Evolutionary conservation across 2,329 filamentous ascomycete species (phyloP), one percentile per base, ranked within the genome.

Genomic region (Penicillium sp.): DNA sequence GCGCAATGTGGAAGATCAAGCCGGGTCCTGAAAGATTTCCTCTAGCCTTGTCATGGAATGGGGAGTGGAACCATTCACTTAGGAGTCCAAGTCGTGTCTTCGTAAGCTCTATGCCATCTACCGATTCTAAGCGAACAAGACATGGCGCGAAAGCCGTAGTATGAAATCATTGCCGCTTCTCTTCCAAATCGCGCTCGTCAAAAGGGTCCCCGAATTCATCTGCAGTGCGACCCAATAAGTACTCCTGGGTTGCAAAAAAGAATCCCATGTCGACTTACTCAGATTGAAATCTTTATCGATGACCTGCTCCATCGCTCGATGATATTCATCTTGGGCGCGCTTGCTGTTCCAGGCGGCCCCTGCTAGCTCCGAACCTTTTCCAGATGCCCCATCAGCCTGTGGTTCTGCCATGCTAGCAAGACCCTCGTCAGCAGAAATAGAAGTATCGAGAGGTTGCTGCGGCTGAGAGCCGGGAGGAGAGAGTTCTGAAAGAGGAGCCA

Each of bases 271-370:
- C 5, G 9, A 65, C 73, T 53, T 58, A 76, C 74, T 58, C 51
- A 75, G 58, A 58, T 65, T 75, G 55, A 77, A 79, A 38, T 78
- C 73, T 56, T 70, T 72, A 60, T 83, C 77, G 42, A 79, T 59
- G 40, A 83, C 55, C 52, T 58, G 59, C 27, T 76, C 73, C 69
- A 72, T 70, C 13, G 74, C 75, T 26, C 76, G 68, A 38, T 73
- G 66, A 54, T 72, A 76, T 46, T 83, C 80, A 50, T 82, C 80
- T 51, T 74, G 63, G 4, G 77, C 76, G 58, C 80, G 81, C 63
- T 77, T 79, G 52, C 72, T 79, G 55, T 71, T 72, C 78, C 78
- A 83, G 7, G 67, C 67, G 39, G 73, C 74, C 3, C 78, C 75
- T 6, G 76, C 76, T 50, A 69, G 66, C 33, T 74, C 68, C 44